These are phyloP conservation scores for Fusarium udum DNA, from an alignment of 2,329 filamentous ascomycete species.

Conservation along the genomic window DNA sequence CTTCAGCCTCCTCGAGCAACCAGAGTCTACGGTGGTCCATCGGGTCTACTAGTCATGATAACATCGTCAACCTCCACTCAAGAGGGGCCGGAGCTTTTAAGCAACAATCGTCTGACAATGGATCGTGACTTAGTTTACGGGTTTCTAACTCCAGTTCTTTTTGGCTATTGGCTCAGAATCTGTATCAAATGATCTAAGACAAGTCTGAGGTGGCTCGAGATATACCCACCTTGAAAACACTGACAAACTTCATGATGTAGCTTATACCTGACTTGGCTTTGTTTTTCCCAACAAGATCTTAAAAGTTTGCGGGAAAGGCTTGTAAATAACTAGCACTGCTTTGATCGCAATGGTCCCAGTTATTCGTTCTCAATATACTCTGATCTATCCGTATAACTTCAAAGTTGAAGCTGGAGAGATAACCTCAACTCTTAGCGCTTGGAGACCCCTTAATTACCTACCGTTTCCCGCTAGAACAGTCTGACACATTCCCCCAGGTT, in stretches of 20 bases:
- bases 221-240: conserved; percentile 8
- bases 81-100: not conserved
- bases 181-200: conserved; percentile 5
- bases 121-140: not conserved
- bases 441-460: conserved; percentile 8
- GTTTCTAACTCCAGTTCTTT: not conserved
- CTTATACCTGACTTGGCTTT: conserved; percentile 3
- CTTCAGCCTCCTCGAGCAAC: not conserved
- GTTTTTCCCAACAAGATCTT: not conserved
- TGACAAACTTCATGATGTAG: conserved; percentile 28
- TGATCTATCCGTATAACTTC: not conserved
- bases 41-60: conserved; percentile 4
- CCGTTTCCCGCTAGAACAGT: conserved; percentile 31
- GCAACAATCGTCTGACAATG: not conserved
- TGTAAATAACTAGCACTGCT: not conserved
- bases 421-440: conserved; percentile 1
- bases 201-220: not conserved
- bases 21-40: not conserved
- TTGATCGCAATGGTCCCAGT: fast-evolving
- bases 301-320: not conserved
- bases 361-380: not conserved
- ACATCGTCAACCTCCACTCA: conserved; percentile 1
- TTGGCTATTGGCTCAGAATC: not conserved
- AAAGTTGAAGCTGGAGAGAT: not conserved
- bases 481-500: conserved; percentile 38